These are phyloP conservation scores for Aspergillus brasiliensis DNA, from an alignment of 2,329 filamentous ascomycete genomes.

Conservation along the genomic window DNA sequence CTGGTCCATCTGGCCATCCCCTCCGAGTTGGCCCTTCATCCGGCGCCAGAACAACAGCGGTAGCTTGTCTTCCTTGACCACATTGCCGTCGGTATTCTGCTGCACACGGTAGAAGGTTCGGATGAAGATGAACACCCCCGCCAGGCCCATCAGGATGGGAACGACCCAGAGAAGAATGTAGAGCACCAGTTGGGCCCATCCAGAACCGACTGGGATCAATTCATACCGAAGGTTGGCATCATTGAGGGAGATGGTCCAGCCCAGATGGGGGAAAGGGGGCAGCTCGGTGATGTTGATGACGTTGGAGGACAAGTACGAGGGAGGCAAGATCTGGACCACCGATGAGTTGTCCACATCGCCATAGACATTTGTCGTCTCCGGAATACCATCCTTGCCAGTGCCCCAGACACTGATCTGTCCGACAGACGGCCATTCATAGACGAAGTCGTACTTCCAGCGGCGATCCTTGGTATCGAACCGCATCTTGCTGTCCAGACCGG, in stretches of 20 bases:
- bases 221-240: conserved; percentile 58
- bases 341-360: conserved; percentile 65
- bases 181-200: conserved; percentile 55
- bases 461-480: conserved; percentile 47
- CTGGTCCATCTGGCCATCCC: conserved; percentile 34
- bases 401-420: conserved; percentile 68
- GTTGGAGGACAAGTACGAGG: conserved; percentile 57
- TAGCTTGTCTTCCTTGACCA: not conserved
- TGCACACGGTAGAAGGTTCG: conserved; percentile 64
- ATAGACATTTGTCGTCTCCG: conserved; percentile 60
- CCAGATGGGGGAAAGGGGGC: conserved; percentile 56
- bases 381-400: conserved; percentile 62
- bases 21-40: conserved; percentile 20
- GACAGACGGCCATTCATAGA: conserved; percentile 64
- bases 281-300: conserved; percentile 60
- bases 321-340: conserved; percentile 62
- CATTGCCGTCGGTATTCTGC: conserved; percentile 57
- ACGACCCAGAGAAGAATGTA: conserved; percentile 58
- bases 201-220: conserved; percentile 55
- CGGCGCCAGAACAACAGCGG: conserved; percentile 4
- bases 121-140: conserved; percentile 59
- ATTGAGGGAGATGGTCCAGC: conserved; percentile 57
- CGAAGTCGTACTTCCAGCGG: conserved; percentile 62
- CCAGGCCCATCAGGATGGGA: conserved; percentile 52
- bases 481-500: conserved; percentile 58